phyloP scores from a whole-genome alignment of 768 basidiomycete species.

The Amanita rimosa region DNA sequence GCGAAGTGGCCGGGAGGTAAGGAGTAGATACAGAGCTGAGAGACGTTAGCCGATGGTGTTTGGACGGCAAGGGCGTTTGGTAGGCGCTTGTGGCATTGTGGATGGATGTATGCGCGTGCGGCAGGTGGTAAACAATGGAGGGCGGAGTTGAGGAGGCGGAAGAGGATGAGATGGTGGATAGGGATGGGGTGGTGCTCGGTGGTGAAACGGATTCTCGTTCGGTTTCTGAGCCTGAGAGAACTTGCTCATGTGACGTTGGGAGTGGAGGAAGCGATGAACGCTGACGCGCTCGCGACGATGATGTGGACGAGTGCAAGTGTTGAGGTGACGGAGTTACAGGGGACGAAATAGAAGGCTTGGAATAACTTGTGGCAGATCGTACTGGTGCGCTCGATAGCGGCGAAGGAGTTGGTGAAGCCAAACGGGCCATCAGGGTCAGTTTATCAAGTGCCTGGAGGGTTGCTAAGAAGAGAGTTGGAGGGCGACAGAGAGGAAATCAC shows the following conservation, averaged over 20 bases:
- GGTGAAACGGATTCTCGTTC: slow-evolving; percentile 50
- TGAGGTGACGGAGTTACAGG: slow-evolving; percentile 17
- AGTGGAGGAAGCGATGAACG: slow-evolving; percentile 11
- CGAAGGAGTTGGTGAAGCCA: slow-evolving; percentile 44
- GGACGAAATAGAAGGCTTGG: slow-evolving; percentile 14
- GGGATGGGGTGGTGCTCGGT: slow-evolving; percentile 7
- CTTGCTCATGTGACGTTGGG: slow-evolving; percentile 16
- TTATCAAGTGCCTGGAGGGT: slow-evolving; percentile 52
- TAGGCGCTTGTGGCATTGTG: not conserved
- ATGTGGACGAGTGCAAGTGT: slow-evolving; percentile 19
- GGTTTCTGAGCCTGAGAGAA: slow-evolving; percentile 70
- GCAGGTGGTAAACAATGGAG: not conserved
- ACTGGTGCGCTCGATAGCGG: slow-evolving; percentile 14
- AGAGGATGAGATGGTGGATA: slow-evolving; percentile 14
- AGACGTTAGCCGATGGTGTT: not conserved
- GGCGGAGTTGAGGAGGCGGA: slow-evolving; percentile 5
- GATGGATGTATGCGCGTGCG: slow-evolving; percentile 1
- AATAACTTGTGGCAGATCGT: no score
- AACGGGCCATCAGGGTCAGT: slow-evolving; percentile 45
- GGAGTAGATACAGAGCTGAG: slow-evolving; percentile 2
- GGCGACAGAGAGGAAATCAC: slow-evolving; percentile 16
- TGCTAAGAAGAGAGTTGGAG: slow-evolving; percentile 4
- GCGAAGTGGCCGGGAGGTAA: slow-evolving; percentile 2
- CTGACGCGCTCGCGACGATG: slow-evolving; percentile 6
- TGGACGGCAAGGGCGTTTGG: not conserved